Evolutionary conservation across 371 early-diverging fungal species (phyloP), one percentile per base, ranked within the genome.

Genomic region (Fennellomyces sp.): DNA sequence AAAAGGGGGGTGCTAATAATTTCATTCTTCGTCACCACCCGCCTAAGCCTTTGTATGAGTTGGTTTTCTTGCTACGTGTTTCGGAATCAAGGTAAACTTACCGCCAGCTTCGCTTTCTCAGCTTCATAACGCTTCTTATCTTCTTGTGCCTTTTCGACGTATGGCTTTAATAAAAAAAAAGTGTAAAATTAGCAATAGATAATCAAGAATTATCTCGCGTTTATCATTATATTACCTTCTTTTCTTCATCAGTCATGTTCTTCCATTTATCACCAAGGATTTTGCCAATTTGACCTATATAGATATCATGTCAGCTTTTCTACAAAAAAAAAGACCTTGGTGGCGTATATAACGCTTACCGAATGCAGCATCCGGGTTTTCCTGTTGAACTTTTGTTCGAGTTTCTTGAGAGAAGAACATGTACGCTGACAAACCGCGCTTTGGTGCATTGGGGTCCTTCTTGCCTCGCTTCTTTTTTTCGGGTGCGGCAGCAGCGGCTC

Each of bases 181-280:
- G 19, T 21, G n/a, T 13, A 33, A 13, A 13, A 8, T 33, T 41
- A 10, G 6, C n/a, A 41, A 15, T 3, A 15, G 19, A 2, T 41
- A 41, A 27, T 11, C 25, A 15, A n/a, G 27, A 26, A n/a, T n/a
- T n/a, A n/a, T 15, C 26, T 52, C 31, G 11, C 15, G 0, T 52
- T 23, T 28, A 26, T n/a, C 17, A n/a, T 41, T 8, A 47, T n/a
- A 59, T 67, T 75, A 81, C 82, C 64, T 68, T 59, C 71, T 85
- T 85, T 61, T 89, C 86, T 28, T 80, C 81, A 1, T 88, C 88
- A 39, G 68, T 48, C 70, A 89, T 68, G 0, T 55, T 56, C 68
- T 86, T 88, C 94, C 95, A 94, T 76, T 71, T 70, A 51, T 86
- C 83, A 55, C 96, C 96, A 30, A 94, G 81, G 48, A 87, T 56